These are phyloP conservation scores for Thyridium curvatum DNA, from an alignment of 2,329 filamentous ascomycete species.

Conservation along the genomic window DNA sequence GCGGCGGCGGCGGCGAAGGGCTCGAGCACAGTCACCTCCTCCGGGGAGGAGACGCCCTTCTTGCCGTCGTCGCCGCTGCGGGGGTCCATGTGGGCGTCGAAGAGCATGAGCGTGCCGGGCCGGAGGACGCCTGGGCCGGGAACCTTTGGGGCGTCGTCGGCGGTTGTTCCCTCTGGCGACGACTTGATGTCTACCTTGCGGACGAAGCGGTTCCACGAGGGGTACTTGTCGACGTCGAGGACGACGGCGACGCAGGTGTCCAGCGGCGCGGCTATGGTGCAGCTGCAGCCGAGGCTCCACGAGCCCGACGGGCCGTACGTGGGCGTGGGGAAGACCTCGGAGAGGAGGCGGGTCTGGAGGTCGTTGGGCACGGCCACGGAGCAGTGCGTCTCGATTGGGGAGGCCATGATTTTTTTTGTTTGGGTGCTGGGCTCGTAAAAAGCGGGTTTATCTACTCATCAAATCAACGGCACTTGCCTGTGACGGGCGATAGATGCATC, in stretches of 20 bases:
- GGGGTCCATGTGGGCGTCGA: slow-evolving; percentile 25
- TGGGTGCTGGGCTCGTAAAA: not conserved
- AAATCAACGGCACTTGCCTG: too few relatives aligned
- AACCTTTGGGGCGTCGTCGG: slow-evolving; percentile 4
- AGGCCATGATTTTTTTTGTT: not conserved
- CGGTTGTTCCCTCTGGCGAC: slow-evolving; percentile 9
- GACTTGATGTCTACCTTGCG: slow-evolving; percentile 17
- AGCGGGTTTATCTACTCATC: not conserved
- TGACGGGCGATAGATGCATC: too few relatives aligned
- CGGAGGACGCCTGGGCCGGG: slow-evolving; percentile 14
- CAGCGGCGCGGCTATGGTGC: slow-evolving; percentile 25
- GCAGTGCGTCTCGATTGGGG: too few relatives aligned
- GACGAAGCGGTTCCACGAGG: slow-evolving; percentile 28
- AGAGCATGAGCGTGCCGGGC: slow-evolving; percentile 22
- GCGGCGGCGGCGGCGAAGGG: slow-evolving; percentile 16
- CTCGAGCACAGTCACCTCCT: slow-evolving; percentile 23
- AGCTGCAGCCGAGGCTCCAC: slow-evolving; percentile 22
- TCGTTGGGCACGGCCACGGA: too few relatives aligned
- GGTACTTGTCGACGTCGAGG: slow-evolving; percentile 22
- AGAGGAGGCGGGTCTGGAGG: too few relatives aligned
- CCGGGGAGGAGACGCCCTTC: slow-evolving; percentile 8
- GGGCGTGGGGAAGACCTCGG: slow-evolving; percentile 16
- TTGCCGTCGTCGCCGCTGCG: slow-evolving; percentile 8
- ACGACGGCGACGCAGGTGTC: slow-evolving; percentile 24
- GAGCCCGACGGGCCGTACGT: slow-evolving; percentile 20